Evolutionary conservation across 2,329 filamentous ascomycete genomes (phyloP), one percentile per base, ranked within the genome.

Genomic region (Sarocladiaceae sp.): DNA sequence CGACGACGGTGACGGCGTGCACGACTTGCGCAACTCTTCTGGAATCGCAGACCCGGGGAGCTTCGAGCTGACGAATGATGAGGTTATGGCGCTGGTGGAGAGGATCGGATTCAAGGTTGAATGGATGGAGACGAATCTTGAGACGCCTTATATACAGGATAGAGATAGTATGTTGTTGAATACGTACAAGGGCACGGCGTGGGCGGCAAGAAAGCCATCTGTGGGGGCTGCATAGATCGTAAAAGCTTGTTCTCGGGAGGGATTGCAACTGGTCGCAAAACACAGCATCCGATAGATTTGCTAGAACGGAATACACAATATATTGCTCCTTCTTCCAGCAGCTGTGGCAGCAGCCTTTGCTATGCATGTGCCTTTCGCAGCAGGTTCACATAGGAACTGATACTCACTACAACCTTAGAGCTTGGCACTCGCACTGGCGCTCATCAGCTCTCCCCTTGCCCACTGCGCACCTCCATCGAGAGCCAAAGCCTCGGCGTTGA

Each of bases 41-140:
- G 88, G 88, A 1, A 94, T 96, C 50, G 89, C 82, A 0, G 89
- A 95, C 54, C 88, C 88, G 1, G 93, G 93, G 0, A 89, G 82
- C 50, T 87, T 97, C 53, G 93, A 98, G 68, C 72, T 98, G 45
- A 83, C 85, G 1, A 80, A 95, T 48, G 88, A 95, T 21, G 93
- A 98, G 68, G 85, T 98, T 9, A 65, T 94, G 47, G 73, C 74
- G 13, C 68, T 98, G 33, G 74, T 97, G 2, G 68, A 81, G 52
- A 74, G 74, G 46, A 67, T 91, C 55, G 93, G 90, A 0, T 98
- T 98, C 57, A 69, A 68, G 4, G 68, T 98, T 6, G 80, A 87
- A 56, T 73, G 69, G 51, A 73, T 75, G 41, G 71, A 83, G 58
- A 69, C 69, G 1, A 73, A 69, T 1, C 65, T 82, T n/a, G 69